Evolutionary conservation across 441 rosid species (phyloP).

Genomic region (Erysimum pusillum): DNA sequence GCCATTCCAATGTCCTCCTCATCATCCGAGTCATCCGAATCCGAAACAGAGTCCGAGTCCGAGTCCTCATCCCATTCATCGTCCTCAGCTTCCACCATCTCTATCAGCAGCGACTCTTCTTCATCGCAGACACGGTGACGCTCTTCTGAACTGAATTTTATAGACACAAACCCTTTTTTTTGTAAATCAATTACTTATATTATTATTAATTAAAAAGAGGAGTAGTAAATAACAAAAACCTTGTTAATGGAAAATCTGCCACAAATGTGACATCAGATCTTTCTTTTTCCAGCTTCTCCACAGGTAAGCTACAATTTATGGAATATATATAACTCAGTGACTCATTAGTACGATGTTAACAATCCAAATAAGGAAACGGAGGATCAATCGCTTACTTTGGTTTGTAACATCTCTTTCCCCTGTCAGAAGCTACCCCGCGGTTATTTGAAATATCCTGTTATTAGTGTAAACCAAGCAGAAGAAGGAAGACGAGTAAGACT

Average conservation of each 20-base stretch:
- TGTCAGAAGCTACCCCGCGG: conserved; percentile 2
- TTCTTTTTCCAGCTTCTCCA: conserved; percentile 45
- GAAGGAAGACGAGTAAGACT: background rate
- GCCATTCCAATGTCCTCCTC: background rate
- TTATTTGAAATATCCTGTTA: conserved; percentile 44
- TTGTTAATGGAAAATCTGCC: conserved; percentile 30
- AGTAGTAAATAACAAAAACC: conserved; percentile 3
- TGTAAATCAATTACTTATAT: too few relatives aligned
- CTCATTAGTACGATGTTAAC: background rate
- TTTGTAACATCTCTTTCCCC: conserved; percentile 4
- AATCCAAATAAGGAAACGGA: background rate
- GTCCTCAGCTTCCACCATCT: conserved; percentile 37
- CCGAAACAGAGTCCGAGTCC: background rate
- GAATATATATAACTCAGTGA: background rate
- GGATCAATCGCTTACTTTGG: conserved; percentile 30
- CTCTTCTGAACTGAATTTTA: conserved; percentile 29
- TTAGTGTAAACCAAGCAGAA: conserved; percentile 1
- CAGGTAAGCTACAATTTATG: conserved; percentile 21
- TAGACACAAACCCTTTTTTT: background rate
- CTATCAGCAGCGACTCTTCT: conserved; percentile 37
- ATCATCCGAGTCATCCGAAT: conserved; percentile 1
- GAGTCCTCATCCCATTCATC: conserved; percentile 28
- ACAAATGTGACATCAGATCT: conserved; percentile 39
- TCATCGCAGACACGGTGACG: background rate
- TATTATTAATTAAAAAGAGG: too few relatives aligned